Evolutionary conservation across 345 rosid genomes (phyloP).

Genomic region (Schrenkiella parvula): DNA sequence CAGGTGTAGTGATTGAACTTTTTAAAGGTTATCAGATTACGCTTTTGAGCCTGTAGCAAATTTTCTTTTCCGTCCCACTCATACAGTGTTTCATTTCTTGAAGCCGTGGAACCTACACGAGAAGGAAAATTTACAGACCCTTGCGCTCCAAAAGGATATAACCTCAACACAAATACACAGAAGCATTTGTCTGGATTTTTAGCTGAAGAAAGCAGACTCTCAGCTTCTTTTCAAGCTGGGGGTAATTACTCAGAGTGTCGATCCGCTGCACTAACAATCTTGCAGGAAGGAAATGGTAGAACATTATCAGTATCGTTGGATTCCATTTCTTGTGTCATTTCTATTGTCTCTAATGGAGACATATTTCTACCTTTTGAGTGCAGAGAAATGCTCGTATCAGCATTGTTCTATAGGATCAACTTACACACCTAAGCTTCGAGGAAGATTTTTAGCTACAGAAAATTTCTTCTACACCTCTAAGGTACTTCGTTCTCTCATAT

Average conservation of each 20-base stretch:
- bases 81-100: constrained; percentile 20
- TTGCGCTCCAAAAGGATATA: constrained; percentile 84
- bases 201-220: constrained; percentile 36
- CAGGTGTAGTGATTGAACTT: not conserved
- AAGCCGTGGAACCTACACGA: constrained; percentile 42
- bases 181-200: constrained; percentile 47
- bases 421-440: constrained; percentile 79
- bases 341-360: not conserved
- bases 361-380: constrained; percentile 15
- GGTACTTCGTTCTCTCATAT: constrained; percentile 40
- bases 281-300: constrained; percentile 79
- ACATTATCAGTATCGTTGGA: not conserved
- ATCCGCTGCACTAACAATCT: constrained; percentile 65
- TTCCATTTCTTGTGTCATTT: not conserved
- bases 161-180: constrained; percentile 31
- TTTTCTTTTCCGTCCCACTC: not conserved
- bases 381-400: constrained; percentile 67
- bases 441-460: constrained; percentile 84
- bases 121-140: constrained; percentile 53
- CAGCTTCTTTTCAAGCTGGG: constrained; percentile 46
- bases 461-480: constrained; percentile 87
- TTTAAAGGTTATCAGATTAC: not conserved
- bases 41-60: not conserved
- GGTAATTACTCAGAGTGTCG: constrained; percentile 97
- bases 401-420: constrained; percentile 74